Percentiles rank a stretch among this genome's conserved stretches.
phyloP scores from a whole-genome alignment of 73 alveolate species.

The Tetrahymena malaccensis region DNA sequence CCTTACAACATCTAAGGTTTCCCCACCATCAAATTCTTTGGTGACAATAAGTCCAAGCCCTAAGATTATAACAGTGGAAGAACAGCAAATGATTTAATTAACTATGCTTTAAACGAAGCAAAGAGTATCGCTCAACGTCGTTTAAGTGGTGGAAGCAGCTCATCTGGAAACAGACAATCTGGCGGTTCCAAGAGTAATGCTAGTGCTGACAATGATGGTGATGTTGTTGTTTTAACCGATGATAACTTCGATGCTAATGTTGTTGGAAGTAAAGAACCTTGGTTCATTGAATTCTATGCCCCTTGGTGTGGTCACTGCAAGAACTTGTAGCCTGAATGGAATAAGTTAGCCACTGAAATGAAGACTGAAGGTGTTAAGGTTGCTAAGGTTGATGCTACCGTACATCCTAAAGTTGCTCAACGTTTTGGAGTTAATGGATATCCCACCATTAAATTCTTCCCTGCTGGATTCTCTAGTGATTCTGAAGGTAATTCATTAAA shows the following conservation, averaged over 20 bases:
- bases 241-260: constrained; percentile 72
- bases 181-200: constrained; percentile 1
- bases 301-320: constrained; percentile 97
- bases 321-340: constrained; percentile 92
- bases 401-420: constrained; percentile 60
- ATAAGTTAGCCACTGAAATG: constrained; percentile 76
- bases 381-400: constrained; percentile 93
- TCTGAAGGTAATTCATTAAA: constrained; percentile 4
- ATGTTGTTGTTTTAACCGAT: constrained; percentile 80
- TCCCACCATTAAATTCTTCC: constrained; percentile 89
- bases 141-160: constrained; percentile 44
- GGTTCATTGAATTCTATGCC: constrained; percentile 90
- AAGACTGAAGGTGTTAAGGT: constrained; percentile 78
- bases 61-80: constrained; percentile 75
- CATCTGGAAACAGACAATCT: background rate
- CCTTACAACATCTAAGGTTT: constrained; percentile 83
- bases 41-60: constrained; percentile 67
- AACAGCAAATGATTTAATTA: constrained; percentile 73
- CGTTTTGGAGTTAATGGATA: constrained; percentile 75
- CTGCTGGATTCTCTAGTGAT: constrained; percentile 37
- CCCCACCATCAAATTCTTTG: constrained; percentile 93
- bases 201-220: constrained; percentile 42
- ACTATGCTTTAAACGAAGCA: constrained; percentile 65
- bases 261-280: constrained; percentile 69
- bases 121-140: constrained; percentile 55